phyloP scores from a whole-genome alignment of 345 rosid genomes.

The Jatropha curcas region DNA sequence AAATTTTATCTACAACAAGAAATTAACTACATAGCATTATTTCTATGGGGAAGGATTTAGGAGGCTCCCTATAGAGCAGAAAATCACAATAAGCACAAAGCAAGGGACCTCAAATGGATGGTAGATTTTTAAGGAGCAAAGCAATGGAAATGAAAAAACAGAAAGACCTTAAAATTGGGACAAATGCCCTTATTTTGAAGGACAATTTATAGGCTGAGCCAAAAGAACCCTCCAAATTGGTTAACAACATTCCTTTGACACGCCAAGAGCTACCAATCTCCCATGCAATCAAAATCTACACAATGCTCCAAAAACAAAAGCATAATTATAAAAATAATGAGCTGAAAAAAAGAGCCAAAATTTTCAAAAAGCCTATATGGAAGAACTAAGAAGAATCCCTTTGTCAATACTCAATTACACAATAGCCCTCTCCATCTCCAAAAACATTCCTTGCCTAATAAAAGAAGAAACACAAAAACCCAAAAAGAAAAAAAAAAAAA shows the following conservation, averaged over 20 bases:
- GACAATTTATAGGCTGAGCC: conserved; percentile 25
- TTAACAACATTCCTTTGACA: conserved; percentile 18
- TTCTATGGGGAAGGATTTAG: background rate
- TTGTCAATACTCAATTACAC: conserved; percentile 3
- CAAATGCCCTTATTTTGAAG: conserved; percentile 35
- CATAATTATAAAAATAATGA: background rate
- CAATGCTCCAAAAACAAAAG: conserved; percentile 5
- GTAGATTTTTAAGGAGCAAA: conserved; percentile 10
- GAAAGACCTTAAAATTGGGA: conserved; percentile 32
- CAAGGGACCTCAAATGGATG: background rate
- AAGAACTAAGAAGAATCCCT: background rate
- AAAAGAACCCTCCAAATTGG: conserved; percentile 13
- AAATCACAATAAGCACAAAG: background rate
- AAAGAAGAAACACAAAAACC: conserved; percentile 25
- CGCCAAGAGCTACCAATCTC: background rate
- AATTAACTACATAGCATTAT: too few relatives aligned
- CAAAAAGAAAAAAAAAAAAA: background rate
- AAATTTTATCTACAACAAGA: too few relatives aligned
- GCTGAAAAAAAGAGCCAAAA: background rate
- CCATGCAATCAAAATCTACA: conserved; percentile 3
- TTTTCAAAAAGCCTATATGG: background rate
- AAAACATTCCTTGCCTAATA: conserved; percentile 13
- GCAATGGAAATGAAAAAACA: conserved; percentile 6
- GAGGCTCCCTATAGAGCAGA: background rate
- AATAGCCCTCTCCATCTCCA: too few relatives aligned